Evolutionary conservation across 768 basidiomycete genomes (phyloP).

Genomic region (Lanmaoa pseudosensibilis): DNA sequence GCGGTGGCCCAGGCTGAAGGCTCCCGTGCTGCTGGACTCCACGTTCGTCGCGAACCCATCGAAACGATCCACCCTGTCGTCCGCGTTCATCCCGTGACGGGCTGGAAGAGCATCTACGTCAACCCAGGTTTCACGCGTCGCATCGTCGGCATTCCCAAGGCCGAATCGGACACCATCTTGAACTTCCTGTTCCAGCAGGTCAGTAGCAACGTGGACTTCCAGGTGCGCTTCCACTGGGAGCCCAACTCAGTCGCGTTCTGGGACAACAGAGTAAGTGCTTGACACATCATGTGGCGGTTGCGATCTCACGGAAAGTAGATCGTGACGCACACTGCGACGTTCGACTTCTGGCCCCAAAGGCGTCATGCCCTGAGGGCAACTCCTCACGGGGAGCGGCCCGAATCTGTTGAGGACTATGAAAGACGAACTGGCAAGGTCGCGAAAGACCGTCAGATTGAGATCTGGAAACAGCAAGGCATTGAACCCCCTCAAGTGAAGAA

Average conservation of each 20-base stretch:
- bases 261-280: slow-evolving; percentile 69
- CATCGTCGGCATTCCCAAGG: slow-evolving; percentile 76
- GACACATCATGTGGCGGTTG: not conserved
- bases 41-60: slow-evolving; percentile 66
- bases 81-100: slow-evolving; percentile 81
- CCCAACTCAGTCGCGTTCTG: slow-evolving; percentile 78
- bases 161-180: slow-evolving; percentile 75
- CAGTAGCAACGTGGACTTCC: slow-evolving; percentile 67
- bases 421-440: slow-evolving; percentile 61
- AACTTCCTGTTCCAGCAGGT: slow-evolving; percentile 71
- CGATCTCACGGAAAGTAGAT: slow-evolving; percentile 39
- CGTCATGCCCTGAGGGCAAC: slow-evolving; percentile 81
- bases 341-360: slow-evolving; percentile 77
- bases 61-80: slow-evolving; percentile 79
- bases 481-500: slow-evolving; percentile 36
- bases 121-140: slow-evolving; percentile 83
- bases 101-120: slow-evolving; percentile 82
- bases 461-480: slow-evolving; percentile 68
- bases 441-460: slow-evolving; percentile 69
- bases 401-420: slow-evolving; percentile 74
- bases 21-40: slow-evolving; percentile 63
- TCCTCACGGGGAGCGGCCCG: slow-evolving; percentile 76
- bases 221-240: slow-evolving; percentile 78
- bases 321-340: slow-evolving; percentile 76
- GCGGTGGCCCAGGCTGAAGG: slow-evolving; percentile 78